A percentile compares a stretch with the other conserved stretches of the same genome.
phyloP scores from a whole-genome alignment of 1,139 yeast genomes.

The Arxiozyma heterogenica region DNA sequence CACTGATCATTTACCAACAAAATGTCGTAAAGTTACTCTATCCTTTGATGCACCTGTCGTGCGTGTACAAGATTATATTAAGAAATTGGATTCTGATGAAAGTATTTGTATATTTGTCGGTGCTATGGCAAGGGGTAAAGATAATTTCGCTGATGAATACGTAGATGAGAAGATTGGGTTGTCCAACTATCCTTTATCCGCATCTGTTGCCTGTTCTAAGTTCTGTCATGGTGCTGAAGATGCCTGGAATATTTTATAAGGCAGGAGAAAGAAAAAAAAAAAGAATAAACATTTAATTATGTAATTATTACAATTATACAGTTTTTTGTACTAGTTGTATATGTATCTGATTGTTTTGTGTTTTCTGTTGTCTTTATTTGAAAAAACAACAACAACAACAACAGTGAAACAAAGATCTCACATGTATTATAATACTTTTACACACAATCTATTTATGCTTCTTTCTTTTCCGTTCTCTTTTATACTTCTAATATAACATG shows the following conservation, averaged over 20 bases:
- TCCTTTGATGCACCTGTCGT: slow-evolving; percentile 89
- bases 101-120: slow-evolving; percentile 97
- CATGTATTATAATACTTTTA: not conserved
- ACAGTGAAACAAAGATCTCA: not conserved
- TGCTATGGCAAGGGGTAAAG: slow-evolving; percentile 98
- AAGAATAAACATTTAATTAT: too few species aligned
- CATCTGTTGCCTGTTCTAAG: slow-evolving; percentile 96
- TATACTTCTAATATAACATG: too few species aligned
- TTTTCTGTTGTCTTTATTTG: too few species aligned
- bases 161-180: slow-evolving; percentile 96
- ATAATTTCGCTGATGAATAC: slow-evolving; percentile 91
- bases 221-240: slow-evolving; percentile 98
- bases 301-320: not conserved
- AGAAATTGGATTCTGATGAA: slow-evolving; percentile 73
- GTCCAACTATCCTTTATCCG: slow-evolving; percentile 90
- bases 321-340: too few species aligned
- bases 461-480: not conserved
- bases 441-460: not conserved
- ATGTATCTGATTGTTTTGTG: too few species aligned
- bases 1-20: slow-evolving; percentile 91
- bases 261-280: not conserved
- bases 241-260: slow-evolving; percentile 74
- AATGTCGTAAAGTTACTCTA: slow-evolving; percentile 85
- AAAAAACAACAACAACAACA: too few species aligned
- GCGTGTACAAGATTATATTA: slow-evolving; percentile 82